A percentile compares a stretch with the other conserved stretches of the same genome.
These are phyloP conservation scores for Paecilomyces sp. DNA, from an alignment of 2,329 filamentous ascomycete genomes.

Conservation along the genomic window DNA sequence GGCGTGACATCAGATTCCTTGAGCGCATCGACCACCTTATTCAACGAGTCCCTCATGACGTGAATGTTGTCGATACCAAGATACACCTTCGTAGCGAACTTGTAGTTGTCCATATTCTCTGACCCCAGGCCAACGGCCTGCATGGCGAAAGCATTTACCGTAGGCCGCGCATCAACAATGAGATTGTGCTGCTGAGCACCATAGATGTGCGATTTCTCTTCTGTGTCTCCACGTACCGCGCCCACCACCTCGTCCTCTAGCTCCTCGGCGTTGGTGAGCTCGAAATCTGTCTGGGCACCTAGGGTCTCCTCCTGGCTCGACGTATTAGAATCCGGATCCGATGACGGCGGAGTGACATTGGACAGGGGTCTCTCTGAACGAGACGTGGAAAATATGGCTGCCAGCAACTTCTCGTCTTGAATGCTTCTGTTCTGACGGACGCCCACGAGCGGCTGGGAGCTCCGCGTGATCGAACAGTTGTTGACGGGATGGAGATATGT, in stretches of 20 bases:
- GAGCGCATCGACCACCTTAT: conserved; percentile 78
- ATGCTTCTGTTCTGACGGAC: conserved; percentile 83
- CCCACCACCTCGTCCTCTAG: conserved; percentile 62
- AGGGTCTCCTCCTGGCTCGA: conserved; percentile 47
- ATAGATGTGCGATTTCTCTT: conserved; percentile 63
- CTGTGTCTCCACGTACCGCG: conserved; percentile 49
- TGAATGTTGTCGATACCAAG: conserved; percentile 98
- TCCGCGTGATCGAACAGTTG: conserved; percentile 92
- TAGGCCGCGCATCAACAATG: conserved; percentile 92
- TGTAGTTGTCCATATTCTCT: conserved; percentile 97
- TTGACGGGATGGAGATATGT: conserved; percentile 96
- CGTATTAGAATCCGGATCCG: conserved; percentile 36
- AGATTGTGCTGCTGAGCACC: conserved; percentile 89
- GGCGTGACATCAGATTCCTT: conserved; percentile 88
- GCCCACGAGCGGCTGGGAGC: conserved; percentile 84
- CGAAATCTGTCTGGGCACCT: conserved; percentile 35
- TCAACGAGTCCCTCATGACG: conserved; percentile 88
- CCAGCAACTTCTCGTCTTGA: conserved; percentile 89
- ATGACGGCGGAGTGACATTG: conserved; percentile 27
- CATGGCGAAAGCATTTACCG: conserved; percentile 90
- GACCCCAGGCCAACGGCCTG: conserved; percentile 88
- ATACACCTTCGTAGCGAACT: conserved; percentile 82
- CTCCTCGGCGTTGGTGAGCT: conserved; percentile 56
- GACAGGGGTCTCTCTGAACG: conserved; percentile 38
- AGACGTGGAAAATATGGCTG: conserved; percentile 81